Conservation (phyloP, 176 grass and related monocot genomes). For the Sorghum bicolor region DNA sequence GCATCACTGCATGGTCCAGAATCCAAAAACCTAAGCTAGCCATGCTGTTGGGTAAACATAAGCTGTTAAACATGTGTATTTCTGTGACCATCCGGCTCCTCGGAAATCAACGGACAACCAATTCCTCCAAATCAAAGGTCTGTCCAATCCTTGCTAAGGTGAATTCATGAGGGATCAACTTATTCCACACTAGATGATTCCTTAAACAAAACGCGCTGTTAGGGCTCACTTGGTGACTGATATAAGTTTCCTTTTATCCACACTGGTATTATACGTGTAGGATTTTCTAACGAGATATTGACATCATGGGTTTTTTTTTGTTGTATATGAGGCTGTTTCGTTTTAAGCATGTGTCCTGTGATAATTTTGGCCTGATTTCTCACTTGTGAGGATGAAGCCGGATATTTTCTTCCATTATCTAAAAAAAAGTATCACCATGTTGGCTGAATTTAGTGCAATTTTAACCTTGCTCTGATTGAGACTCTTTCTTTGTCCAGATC, state of each 20-base stretch:
- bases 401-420: no score
- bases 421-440: not conserved
- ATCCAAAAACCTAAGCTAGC: not conserved
- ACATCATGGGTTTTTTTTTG: not conserved
- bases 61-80: no score
- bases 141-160: not conserved
- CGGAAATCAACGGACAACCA: not conserved
- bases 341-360: no score
- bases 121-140: not conserved
- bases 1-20: not conserved
- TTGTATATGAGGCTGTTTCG: no score
- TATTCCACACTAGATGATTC: not conserved
- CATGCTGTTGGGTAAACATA: not conserved
- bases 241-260: not conserved
- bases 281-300: constrained; percentile 10
- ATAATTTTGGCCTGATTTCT: no score
- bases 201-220: not conserved
- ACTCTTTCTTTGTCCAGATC: constrained; percentile 30
- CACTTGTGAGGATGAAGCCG: no score
- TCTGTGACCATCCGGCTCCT: not conserved
- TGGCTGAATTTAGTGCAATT: constrained; percentile 8
- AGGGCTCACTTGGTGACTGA: not conserved
- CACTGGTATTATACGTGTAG: not conserved
- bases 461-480: constrained; percentile 14
- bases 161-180: not conserved